Evolutionary conservation across 371 early-diverging fungal species (phyloP), one percentile per base, ranked within the genome.

Genomic region (Haplosporangium sp.): DNA sequence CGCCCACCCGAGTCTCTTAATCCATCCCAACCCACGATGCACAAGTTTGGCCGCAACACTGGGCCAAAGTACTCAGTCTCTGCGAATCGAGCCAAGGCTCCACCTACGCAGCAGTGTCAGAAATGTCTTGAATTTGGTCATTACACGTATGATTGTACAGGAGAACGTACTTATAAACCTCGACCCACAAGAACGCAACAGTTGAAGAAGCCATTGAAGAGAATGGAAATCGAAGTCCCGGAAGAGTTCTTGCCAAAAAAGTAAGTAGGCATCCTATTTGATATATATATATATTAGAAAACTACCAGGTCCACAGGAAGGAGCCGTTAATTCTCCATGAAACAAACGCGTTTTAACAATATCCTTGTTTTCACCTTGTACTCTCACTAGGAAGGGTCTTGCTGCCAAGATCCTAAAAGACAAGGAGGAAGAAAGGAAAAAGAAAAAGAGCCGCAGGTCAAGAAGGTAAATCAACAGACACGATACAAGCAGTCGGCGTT

Each of bases 101-200:
- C 86, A 6, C 61, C 87, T 11, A 82, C 85, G 2, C 87, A 89
- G 18, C 86, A 87, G 63, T 90, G 90, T 58, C 90, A 90, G 66
- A 86, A 83, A 65, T 90, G 90, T 63, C 72, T 90, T 29, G 84
- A 89, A 36, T 85, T 73, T 69, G 90, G 90, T 14, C 90, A 90
- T 52, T 75, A 88, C 85, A 90, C 89, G 0, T 88, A 83, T 59
- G 87, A 87, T 64, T 90, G 90, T 64, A 86, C 85, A 53, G 84
- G 81, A 10, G 73, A 69, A n/a, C 76, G 86, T 66, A 81, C 77
- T 6, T 90, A 89, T 59, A 86, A 81, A 64, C 54, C 85, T 12
- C 81, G 90, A 45, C 90, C 90, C 0, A 87, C 88, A 16, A 86
- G 90, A 55, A 90, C 90, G 46, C 90, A 90, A 48, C 90, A 90